Base-by-base conservation (phyloP, 225 moss, liverwort and hornwort species). In the Climacium dendroides region DNA sequence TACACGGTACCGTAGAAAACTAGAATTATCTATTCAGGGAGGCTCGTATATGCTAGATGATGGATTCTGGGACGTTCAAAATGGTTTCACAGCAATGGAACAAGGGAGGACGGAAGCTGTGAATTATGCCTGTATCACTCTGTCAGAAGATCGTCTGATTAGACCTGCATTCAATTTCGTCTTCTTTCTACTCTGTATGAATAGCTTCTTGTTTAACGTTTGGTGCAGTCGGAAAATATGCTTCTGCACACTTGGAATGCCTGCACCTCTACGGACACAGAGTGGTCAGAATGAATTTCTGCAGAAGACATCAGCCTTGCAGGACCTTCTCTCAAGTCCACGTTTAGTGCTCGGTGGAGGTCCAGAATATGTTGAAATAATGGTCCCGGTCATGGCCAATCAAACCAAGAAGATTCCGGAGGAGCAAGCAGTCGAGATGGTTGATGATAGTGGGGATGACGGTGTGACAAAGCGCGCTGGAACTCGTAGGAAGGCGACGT, bases 161-260 rank as follows among this genome's bases (percentile, higher is more conserved):
- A 78, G 77, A 71, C 60, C 47, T 77, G 70, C 80, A 84, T 74
- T 45, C 60, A 65, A 39, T 55, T 84, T 84, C 54, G 32, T 39
- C 69, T 87, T 87, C 25, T 48, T 88, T 77, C 57, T 87, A 82
- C 39, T 30, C 54, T 82, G 70, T 39, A 32, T 78, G 64, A 66
- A 61, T 22, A 80, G 34, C 13, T 24, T 59, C 25, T 69, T 72
- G 70, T 53, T 55, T 41, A 47, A 71, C 43, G 15, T 83, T 48
- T 78, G 60, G 20, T 89, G 93, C 95, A 96, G 98, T 84, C 97
- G 95, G 43, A 99, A 96, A 88, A 92, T 99, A 89, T 99, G 98
- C 86, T 91, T 90, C 72, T 99, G 98, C 90, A 89, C 90, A 34
- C 91, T 97, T 69, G 98, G 98, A 86, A 93, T 86, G 87, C 97